phyloP scores from a whole-genome alignment of 2,329 filamentous ascomycete species.

The Alternaria longipes region DNA sequence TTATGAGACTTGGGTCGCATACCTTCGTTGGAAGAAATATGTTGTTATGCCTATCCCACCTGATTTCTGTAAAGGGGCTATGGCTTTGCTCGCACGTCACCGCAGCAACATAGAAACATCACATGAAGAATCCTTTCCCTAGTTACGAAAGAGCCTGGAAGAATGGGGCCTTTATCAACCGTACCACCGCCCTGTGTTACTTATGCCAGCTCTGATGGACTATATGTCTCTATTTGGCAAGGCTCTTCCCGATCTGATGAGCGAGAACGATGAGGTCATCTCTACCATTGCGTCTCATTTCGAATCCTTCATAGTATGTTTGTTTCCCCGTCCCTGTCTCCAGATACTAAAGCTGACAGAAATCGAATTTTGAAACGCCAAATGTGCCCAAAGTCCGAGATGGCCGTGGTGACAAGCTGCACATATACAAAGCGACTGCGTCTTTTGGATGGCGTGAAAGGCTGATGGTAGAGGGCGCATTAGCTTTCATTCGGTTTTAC shows the following conservation, averaged over 20 bases:
- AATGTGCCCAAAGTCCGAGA: neutral
- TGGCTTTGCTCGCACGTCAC: neutral
- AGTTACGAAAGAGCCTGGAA: constrained; percentile 1
- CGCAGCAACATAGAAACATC: neutral
- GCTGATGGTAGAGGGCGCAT: neutral
- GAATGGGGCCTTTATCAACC: constrained; percentile 1
- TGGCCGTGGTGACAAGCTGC: neutral
- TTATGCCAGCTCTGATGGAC: constrained; percentile 1
- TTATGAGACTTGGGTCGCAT: neutral
- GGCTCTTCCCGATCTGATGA: neutral
- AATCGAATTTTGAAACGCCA: neutral
- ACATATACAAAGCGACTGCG: neutral
- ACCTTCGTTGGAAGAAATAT: neutral
- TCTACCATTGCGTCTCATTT: constrained; percentile 2
- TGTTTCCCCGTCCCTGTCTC: neutral
- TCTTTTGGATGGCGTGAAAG: neutral
- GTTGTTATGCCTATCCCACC: constrained; percentile 1
- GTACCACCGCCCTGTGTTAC: neutral
- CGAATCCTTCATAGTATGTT: neutral
- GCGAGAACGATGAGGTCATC: neutral
- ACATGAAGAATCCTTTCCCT: neutral
- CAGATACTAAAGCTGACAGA: neutral
- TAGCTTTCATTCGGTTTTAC: neutral
- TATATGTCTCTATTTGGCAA: neutral
- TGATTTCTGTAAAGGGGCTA: neutral